These are phyloP conservation scores for Inonotus obliquus DNA, from an alignment of 1,284 basidiomycete species.

Conservation along the genomic window DNA sequence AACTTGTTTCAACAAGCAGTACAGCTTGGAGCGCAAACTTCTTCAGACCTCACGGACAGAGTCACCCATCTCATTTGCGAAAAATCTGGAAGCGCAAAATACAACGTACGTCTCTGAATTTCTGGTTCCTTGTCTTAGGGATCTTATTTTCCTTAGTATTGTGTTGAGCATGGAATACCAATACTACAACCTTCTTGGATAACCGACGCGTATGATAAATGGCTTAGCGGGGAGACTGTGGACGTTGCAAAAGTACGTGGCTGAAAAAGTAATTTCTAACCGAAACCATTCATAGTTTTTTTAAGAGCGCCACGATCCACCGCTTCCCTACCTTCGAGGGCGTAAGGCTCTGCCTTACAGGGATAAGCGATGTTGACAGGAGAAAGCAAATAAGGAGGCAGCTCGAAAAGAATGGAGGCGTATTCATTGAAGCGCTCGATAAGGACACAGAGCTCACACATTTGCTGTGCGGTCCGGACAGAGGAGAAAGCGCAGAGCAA, in stretches of 20 bases:
- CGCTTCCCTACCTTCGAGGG: slow-evolving; percentile 63
- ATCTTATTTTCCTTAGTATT: slow-evolving; percentile 46
- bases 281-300: slow-evolving; percentile 1
- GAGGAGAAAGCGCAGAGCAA: slow-evolving; percentile 44
- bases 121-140: neutral
- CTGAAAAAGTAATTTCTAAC: slow-evolving; percentile 1
- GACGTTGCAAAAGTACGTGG: slow-evolving; percentile 45
- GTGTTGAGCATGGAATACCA: slow-evolving; percentile 66
- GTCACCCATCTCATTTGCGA: slow-evolving; percentile 77
- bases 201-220: slow-evolving; percentile 57
- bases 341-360: slow-evolving; percentile 61
- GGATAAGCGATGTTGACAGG: slow-evolving; percentile 49
- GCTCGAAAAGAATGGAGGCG: slow-evolving; percentile 49
- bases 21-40: slow-evolving; percentile 67
- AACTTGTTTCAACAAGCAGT: slow-evolving; percentile 67
- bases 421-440: slow-evolving; percentile 57
- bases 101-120: slow-evolving; percentile 42
- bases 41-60: slow-evolving; percentile 67
- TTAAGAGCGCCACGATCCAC: slow-evolving; percentile 49
- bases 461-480: slow-evolving; percentile 37
- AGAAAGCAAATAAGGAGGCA: slow-evolving; percentile 55
- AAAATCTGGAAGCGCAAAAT: slow-evolving; percentile 72
- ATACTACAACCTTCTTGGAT: slow-evolving; percentile 75
- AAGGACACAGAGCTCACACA: slow-evolving; percentile 44
- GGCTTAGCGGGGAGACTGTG: slow-evolving; percentile 74